Conservation (phyloP, 2,329 filamentous ascomycete species). For the Aspergillus sp. region DNA sequence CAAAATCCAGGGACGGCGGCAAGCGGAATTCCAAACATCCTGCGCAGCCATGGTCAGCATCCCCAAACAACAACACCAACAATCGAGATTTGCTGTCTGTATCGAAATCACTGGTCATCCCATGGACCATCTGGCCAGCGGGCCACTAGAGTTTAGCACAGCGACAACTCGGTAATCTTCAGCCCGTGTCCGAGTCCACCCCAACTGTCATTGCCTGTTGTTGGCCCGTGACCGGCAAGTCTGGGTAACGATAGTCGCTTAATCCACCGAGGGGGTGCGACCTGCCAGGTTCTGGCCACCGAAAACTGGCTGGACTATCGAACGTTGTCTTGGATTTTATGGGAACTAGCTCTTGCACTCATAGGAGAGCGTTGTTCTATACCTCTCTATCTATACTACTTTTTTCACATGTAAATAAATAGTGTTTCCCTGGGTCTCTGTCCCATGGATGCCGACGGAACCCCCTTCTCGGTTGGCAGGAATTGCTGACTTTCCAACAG, state of each 20-base stretch:
- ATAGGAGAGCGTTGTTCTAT: not conserved
- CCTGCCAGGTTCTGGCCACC: not conserved
- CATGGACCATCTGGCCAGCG: not conserved
- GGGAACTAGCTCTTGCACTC: no score
- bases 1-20: conserved; percentile 2
- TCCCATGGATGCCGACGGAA: conserved; percentile 18
- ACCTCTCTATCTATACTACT: not conserved
- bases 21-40: not conserved
- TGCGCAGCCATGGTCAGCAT: not conserved
- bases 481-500: not conserved
- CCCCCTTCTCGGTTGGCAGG: not conserved
- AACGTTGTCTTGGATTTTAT: no score
- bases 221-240: conserved; percentile 7
- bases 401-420: conserved; percentile 18
- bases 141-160: conserved; percentile 1
- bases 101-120: not conserved
- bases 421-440: conserved; percentile 18
- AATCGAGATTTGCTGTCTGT: not conserved
- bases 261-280: not conserved
- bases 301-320: not conserved
- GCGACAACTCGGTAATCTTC: conserved; percentile 4
- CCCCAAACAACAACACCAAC: not conserved
- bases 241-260: conserved; percentile 6
- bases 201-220: conserved; percentile 9
- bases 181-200: conserved; percentile 12